Evolutionary conservation across 2,329 filamentous ascomycete genomes (phyloP), one percentile per base, ranked within the genome.

Genomic region (Neonectria ditissima): DNA sequence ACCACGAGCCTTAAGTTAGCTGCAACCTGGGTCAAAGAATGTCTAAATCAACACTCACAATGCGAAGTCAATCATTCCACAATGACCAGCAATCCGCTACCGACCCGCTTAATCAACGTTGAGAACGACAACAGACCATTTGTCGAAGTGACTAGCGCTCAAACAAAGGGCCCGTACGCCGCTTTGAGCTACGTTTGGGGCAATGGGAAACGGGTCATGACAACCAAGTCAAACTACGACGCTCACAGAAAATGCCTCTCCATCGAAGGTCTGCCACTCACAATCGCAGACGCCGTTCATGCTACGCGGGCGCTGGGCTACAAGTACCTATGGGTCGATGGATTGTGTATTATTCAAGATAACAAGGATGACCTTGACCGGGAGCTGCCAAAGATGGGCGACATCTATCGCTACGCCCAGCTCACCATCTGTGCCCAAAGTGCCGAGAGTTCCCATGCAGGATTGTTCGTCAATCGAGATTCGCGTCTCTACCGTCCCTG

Each of bases 361-460:
- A 30, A 58, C 54, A 14, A 32, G 0, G 24, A 58, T 2, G 66
- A 69, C n/a, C 39, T 56, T 4, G 30, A 5, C 14, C 30, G 34
- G 4, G 65, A 69, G 20, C 34, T 68, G 5, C 50, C 52, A 2
- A 65, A 62, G 9, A 68, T 69, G 67, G 65, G 64, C 5, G 54
- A 68, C 16, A 68, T 68, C 20, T 69, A 69, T 34, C 62, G 47
- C 7, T 62, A 65, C 24, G 66, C 66, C 4, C 57, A 61, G 9
- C 57, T 70, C 20, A 67, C 65, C 39, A 68, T 69, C 4, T 68
- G 63, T 26, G 55, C 66, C 11, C 53, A 63, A 10, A 55, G 54
- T 14, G 56, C 65, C 13, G 16, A 52, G 14, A 68, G 53, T 39
- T 62, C 63, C 8, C 55, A 56, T 13, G 45, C 64, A 5, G 67